Base-by-base conservation (phyloP, 2,329 filamentous ascomycete species). In the Ophiobolus disseminans region DNA sequence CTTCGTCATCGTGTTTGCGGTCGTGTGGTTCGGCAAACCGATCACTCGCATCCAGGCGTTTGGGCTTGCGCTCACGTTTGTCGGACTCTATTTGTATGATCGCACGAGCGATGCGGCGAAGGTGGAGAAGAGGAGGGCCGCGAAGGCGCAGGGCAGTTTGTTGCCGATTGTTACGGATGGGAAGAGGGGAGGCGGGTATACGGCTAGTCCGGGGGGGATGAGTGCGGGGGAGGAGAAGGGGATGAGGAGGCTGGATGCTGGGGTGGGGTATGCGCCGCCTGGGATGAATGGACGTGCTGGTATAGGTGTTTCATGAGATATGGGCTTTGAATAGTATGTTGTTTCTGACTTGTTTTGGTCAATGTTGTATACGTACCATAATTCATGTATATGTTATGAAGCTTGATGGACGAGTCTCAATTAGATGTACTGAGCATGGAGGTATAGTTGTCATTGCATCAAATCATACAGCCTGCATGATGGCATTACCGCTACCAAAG, bases 51-150 rank as follows among this genome's bases (percentile, higher is more conserved):
- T 95, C 13, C 94, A 99, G 73, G 90, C 85, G 1, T 80, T 89
- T 32, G 94, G 94, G 13, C 97, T 99, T 64, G 83, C 76, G 3
- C 83, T 99, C 36, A 99, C 94, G 0, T 96, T 97, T 68, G 64
- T 96, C 22, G 94, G 94, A 0, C 81, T 99, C 11, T 99, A 97
- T 70, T 82, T 99, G 31, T 99, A 99, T 73, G 94, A 99, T 73
- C 87, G 94, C 51, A 96, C 91, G 14, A 92, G 86, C 65, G 88
- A 95, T 68, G 88, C 88, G 60, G 91, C 90, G 66, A 92, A 92
- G 70, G 91, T 90, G 25, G 92, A 97, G 69, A 86, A 88, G 60
- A 87, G 87, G 3, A 80, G 80, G 48, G 74, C 79, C 6, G 74
- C 86, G 62, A 83, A 90, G 65, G 81, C 81, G 16, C 77, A 79